Percentiles rank a stretch among this genome's conserved stretches.
These are phyloP conservation scores for Starmerella sp. DNA, from an alignment of 805 yeast species.

Conservation along the genomic window DNA sequence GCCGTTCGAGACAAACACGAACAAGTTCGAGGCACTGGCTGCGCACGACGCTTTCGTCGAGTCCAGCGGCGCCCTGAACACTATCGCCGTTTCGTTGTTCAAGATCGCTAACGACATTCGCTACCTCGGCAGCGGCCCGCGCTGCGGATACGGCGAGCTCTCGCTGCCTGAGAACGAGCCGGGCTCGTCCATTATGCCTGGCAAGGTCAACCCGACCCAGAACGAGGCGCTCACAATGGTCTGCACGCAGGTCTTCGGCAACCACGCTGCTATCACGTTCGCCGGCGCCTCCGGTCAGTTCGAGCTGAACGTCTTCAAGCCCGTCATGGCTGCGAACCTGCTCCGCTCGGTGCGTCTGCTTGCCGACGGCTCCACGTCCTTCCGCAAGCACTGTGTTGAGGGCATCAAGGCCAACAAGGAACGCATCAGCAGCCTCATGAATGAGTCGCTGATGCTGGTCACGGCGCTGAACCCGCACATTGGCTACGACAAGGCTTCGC, in stretches of 20 bases:
- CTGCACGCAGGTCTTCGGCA: conserved; percentile 94
- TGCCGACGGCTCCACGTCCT: conserved; percentile 81
- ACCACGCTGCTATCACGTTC: conserved; percentile 86
- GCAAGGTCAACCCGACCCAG: conserved; percentile 98
- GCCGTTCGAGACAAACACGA: conserved; percentile 88
- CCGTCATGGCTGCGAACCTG: conserved; percentile 84
- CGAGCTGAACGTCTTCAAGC: conserved; percentile 96
- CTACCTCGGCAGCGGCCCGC: conserved; percentile 97
- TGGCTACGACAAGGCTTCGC: conserved; percentile 94
- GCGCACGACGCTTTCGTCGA: conserved; percentile 98
- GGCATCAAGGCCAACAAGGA: conserved; percentile 84
- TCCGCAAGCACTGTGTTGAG: conserved; percentile 89
- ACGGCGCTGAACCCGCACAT: conserved; percentile 98
- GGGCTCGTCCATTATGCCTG: conserved; percentile 99
- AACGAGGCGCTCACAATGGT: conserved; percentile 98
- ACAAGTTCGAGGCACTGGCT: conserved; percentile 97
- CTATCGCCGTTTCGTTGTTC: conserved; percentile 83
- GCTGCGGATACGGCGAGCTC: conserved; percentile 98
- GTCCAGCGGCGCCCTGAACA: conserved; percentile 93
- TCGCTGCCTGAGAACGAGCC: conserved; percentile 96
- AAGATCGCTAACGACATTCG: conserved; percentile 97
- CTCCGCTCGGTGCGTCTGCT: conserved; percentile 76
- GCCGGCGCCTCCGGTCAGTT: conserved; percentile 99
- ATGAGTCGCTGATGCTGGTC: conserved; percentile 94
- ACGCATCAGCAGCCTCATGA: conserved; percentile 75